Evolutionary conservation across 352 stramenopile species (phyloP).

Genomic region (Pythium myriotylum): DNA sequence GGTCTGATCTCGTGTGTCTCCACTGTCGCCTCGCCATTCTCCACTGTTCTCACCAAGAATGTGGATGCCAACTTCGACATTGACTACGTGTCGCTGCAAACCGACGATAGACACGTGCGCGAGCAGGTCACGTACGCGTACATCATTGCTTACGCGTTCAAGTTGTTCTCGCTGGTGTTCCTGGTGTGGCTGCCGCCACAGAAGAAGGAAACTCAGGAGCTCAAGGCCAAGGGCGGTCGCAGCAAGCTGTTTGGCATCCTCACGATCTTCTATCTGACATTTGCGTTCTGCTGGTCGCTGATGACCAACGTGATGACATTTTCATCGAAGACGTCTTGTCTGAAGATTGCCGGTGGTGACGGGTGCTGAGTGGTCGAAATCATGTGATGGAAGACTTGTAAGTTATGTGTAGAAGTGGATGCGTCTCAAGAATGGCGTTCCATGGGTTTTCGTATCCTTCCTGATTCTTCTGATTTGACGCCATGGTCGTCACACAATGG

Average conservation of each 20-base stretch:
- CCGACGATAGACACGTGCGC: conserved; percentile 22
- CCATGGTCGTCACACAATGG: too few relatives aligned
- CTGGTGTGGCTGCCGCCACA: conserved; percentile 30
- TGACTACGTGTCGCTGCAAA: conserved; percentile 16
- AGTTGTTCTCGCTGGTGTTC: conserved; percentile 34
- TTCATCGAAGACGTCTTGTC: conserved; percentile 31
- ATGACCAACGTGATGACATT: conserved; percentile 41
- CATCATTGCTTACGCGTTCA: conserved; percentile 30
- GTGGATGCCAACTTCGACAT: conserved; percentile 31
- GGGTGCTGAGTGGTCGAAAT: conserved; percentile 38
- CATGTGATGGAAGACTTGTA: too few relatives aligned
- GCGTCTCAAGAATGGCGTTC: too few relatives aligned
- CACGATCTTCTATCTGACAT: conserved; percentile 24
- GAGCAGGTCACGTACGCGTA: conserved; percentile 34
- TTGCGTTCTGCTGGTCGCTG: conserved; percentile 28
- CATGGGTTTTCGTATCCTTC: too few relatives aligned
- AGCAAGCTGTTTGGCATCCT: conserved; percentile 21
- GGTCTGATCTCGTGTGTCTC: conserved; percentile 29
- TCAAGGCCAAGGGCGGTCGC: conserved; percentile 27
- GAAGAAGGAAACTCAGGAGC: conserved; percentile 30
- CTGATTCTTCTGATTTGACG: too few relatives aligned
- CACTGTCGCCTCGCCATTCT: conserved; percentile 31
- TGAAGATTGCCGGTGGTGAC: conserved; percentile 31
- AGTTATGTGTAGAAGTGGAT: too few relatives aligned
- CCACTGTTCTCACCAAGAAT: conserved; percentile 33